phyloP scores from a whole-genome alignment of 495 filamentous ascomycete genomes.

The Recurvomyces mirabilis region DNA sequence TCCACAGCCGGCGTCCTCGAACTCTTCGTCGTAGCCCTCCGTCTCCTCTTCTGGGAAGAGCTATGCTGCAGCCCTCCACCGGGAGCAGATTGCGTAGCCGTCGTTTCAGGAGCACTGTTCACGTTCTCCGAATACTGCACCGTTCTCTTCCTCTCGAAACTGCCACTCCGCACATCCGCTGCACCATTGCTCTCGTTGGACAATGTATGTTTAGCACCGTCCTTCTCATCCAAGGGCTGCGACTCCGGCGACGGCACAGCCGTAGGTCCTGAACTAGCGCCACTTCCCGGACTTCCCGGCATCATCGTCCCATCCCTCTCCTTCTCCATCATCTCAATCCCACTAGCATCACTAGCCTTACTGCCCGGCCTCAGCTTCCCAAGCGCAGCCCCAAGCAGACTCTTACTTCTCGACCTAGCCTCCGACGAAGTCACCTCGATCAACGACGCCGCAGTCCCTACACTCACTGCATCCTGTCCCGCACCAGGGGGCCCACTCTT shows the following conservation, averaged over 20 bases:
- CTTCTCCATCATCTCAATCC: conserved; percentile 26
- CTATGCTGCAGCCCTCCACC: conserved; percentile 13
- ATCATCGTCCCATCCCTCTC: conserved; percentile 37
- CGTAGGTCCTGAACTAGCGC: conserved; percentile 16
- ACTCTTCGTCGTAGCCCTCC: conserved; percentile 66
- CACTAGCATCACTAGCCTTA: conserved; percentile 14
- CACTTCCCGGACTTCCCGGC: conserved; percentile 33
- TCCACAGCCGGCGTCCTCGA: conserved; percentile 61
- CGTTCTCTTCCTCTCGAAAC: conserved; percentile 6
- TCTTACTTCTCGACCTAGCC: conserved; percentile 4
- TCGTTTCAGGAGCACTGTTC: conserved; percentile 12
- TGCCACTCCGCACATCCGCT: neutral
- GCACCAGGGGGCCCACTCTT: conserved; percentile 27
- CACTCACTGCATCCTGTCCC: neutral
- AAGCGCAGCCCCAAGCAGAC: conserved; percentile 5
- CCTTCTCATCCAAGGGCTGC: conserved; percentile 33
- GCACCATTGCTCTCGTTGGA: no score
- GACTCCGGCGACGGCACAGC: conserved; percentile 15
- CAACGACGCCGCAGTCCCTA: neutral
- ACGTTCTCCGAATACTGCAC: conserved; percentile 18
- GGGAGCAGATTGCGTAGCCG: conserved; percentile 11
- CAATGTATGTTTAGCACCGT: conserved; percentile 9
- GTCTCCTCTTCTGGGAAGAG: conserved; percentile 26
- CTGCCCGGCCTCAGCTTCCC: conserved; percentile 14
- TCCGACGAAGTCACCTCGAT: no score